Conservation (phyloP, 228 moss, liverwort and hornwort genomes). For the Sphagnum fallax region DNA sequence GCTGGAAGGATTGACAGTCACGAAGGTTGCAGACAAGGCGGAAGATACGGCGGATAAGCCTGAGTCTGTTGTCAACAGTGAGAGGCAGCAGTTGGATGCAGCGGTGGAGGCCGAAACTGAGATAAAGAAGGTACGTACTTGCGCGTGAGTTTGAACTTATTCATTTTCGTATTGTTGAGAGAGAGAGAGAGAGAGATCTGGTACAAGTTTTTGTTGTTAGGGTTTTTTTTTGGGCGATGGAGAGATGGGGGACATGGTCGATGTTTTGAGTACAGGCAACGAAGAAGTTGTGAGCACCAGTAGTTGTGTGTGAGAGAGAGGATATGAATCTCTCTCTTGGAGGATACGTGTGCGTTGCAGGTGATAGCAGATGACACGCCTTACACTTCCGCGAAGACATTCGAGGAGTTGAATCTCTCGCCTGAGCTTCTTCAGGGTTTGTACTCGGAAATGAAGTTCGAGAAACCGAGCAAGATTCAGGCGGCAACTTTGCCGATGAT, state of each 20-base stretch:
- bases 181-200: too few species aligned
- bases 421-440: constrained; percentile 28
- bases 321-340: neutral
- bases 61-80: constrained; percentile 13
- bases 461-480: constrained; percentile 51
- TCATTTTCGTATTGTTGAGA: too few species aligned
- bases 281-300: neutral
- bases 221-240: too few species aligned
- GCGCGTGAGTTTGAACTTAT: neutral
- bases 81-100: constrained; percentile 11
- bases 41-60: constrained; percentile 16
- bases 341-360: constrained; percentile 11
- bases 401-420: constrained; percentile 38
- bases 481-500: constrained; percentile 49
- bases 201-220: too few species aligned
- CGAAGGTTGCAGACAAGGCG: neutral
- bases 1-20: too few species aligned
- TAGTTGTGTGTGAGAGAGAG: neutral
- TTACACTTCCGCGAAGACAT: constrained; percentile 38
- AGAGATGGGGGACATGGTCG: too few species aligned
- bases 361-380: constrained; percentile 37
- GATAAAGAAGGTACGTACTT: constrained; percentile 25
- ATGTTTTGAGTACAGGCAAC: too few species aligned
- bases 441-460: constrained; percentile 53
- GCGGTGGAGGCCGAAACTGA: constrained; percentile 24